Base-by-base conservation (phyloP, 1,284 basidiomycete genomes). In the Thecaphora frezii region DNA sequence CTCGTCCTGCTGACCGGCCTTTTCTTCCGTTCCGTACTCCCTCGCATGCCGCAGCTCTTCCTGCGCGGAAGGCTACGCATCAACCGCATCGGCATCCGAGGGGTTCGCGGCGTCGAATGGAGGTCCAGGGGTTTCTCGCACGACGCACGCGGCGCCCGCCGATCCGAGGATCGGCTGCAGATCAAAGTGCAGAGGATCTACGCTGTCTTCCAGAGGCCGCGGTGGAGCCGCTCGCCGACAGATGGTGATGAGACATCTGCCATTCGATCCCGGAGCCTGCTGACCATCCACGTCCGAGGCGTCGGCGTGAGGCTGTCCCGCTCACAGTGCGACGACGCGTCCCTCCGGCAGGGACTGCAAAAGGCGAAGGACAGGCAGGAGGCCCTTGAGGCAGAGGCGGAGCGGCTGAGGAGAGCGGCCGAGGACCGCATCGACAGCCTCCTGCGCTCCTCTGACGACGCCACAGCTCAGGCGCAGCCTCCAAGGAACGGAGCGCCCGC, bases 21-120 rank as follows among this genome's bases (percentile, higher is more conserved):
- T 58, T 69, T 74, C 58, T 73, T 73, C 41, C 67, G 69, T 39
- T 66, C 68, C 2, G 39, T 71, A 14, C 38, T 74, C 18, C 72
- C 72, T 3, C 67, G 70, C 33, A 51, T 74, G 5, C 72, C 72
- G 8, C 59, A 59, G 8, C 37, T 73, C 37, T 46, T 74, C 46
- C 58, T 73, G 26, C 64, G 72, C 12, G 70, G 72, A 23, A 58
- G 63, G 33, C 52, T 74, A 1, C 65, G 72, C 2, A 54, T 74
- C 39, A 49, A 47, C 19, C 44, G 72, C 38, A 58, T 52, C 3
- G 72, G 72, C 13, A 12, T 73, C 30, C 61, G 70, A 41, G 72
- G 72, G 36, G 56, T 74, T 21, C 65, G 68, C 9, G 70, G 71
- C 43, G 54, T 74, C 51, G 70, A 73, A 46, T 74, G 69, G 39